phyloP scores from a whole-genome alignment of 108 stramenopile genomes.

The Aurantiochytrium sp. region DNA sequence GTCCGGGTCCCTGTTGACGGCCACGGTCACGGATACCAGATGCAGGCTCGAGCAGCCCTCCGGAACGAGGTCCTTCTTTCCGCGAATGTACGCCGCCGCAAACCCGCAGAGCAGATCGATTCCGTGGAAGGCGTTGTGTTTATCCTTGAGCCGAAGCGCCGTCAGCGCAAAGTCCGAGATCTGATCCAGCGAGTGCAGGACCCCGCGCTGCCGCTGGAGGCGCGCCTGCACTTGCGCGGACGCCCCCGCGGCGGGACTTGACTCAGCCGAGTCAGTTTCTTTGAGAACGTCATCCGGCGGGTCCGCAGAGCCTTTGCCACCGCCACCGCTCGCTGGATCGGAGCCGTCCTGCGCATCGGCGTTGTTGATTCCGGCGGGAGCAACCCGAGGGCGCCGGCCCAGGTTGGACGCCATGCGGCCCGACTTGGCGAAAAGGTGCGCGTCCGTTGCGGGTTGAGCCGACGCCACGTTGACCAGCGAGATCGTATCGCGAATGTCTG shows the following conservation, averaged over 20 bases:
- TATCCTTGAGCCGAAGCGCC: conserved; percentile 12
- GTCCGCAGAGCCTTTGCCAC: too few relatives aligned
- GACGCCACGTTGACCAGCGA: too few relatives aligned
- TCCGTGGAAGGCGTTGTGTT: conserved; percentile 16
- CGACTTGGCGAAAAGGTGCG: too few relatives aligned
- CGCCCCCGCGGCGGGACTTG: too few relatives aligned
- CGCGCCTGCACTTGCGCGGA: too few relatives aligned
- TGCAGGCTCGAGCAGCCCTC: neutral
- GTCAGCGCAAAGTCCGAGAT: neutral
- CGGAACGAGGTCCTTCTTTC: neutral
- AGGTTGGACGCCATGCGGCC: too few relatives aligned
- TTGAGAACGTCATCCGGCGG: neutral
- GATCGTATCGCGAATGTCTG: neutral
- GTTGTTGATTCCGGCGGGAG: too few relatives aligned
- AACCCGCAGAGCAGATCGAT: conserved; percentile 2
- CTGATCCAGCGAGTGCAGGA: neutral
- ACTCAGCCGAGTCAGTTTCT: too few relatives aligned
- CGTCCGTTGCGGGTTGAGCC: too few relatives aligned
- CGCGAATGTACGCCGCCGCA: neutral
- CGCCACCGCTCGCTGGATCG: too few relatives aligned
- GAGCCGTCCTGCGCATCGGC: too few relatives aligned
- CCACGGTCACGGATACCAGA: neutral
- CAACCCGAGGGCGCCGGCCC: too few relatives aligned
- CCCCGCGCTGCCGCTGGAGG: neutral
- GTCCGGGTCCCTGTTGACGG: neutral